A percentile compares a stretch with the other conserved stretches of the same genome.
phyloP scores from a whole-genome alignment of 225 moss, liverwort and hornwort species.

The Asterella californica region DNA sequence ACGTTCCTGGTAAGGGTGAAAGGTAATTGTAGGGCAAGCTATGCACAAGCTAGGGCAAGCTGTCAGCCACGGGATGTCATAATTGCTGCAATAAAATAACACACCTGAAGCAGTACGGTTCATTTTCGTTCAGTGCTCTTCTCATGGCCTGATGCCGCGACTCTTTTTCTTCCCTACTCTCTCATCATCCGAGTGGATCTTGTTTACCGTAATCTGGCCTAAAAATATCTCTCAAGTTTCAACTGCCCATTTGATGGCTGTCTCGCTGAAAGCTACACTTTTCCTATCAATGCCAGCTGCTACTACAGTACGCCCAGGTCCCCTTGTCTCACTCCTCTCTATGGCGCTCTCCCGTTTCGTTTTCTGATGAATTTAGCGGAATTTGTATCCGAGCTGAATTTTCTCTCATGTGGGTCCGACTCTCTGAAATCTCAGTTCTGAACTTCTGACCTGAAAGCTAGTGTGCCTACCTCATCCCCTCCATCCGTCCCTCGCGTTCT shows the following conservation, averaged over 20 bases:
- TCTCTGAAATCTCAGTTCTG: conserved; percentile 3
- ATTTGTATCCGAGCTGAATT: neutral
- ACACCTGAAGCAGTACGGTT: conserved; percentile 2
- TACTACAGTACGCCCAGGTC: neutral
- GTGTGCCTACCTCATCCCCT: neutral
- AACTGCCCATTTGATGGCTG: neutral
- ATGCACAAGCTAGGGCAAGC: neutral
- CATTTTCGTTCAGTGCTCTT: neutral
- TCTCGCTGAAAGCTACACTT: neutral
- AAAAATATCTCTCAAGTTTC: neutral
- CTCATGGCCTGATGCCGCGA: neutral
- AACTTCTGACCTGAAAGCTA: neutral
- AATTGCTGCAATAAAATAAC: neutral
- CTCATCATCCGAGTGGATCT: no score
- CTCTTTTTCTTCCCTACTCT: neutral
- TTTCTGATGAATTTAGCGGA: neutral
- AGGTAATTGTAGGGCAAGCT: no score
- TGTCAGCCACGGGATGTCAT: neutral
- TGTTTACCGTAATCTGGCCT: neutral
- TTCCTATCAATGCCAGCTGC: neutral
- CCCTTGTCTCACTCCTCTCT: neutral
- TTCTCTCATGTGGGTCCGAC: neutral
- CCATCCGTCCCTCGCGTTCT: no score
- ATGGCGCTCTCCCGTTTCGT: neutral
- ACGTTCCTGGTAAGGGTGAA: no score